phyloP scores from a whole-genome alignment of 495 filamentous ascomycete genomes.

The Penicillium chermesinum region DNA sequence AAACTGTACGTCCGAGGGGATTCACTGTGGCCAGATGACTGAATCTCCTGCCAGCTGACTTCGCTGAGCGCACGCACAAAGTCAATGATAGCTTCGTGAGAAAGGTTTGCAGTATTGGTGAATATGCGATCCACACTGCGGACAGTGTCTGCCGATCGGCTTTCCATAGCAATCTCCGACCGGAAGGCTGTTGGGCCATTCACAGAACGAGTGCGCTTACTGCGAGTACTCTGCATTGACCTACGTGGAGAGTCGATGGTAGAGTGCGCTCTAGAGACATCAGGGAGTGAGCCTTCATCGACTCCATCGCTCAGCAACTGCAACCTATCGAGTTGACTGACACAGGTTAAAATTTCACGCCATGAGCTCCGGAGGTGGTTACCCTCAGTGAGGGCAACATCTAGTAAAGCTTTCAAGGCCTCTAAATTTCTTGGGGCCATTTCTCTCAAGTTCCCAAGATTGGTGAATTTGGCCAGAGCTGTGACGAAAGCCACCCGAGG shows the following conservation, averaged over 20 bases:
- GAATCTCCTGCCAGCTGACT: slow-evolving; percentile 98
- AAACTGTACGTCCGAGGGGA: slow-evolving; percentile 92
- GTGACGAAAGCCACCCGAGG: slow-evolving; percentile 91
- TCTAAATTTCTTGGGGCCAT: slow-evolving; percentile 97
- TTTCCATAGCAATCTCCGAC: slow-evolving; percentile 83
- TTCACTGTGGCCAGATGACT: slow-evolving; percentile 90
- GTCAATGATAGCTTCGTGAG: slow-evolving; percentile 93
- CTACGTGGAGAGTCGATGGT: slow-evolving; percentile 49
- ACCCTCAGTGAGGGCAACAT: slow-evolving; percentile 87
- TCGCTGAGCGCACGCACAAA: slow-evolving; percentile 91
- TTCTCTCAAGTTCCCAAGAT: slow-evolving; percentile 89
- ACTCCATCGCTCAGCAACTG: slow-evolving; percentile 93
- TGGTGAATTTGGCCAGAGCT: slow-evolving; percentile 87
- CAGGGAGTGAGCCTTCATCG: slow-evolving; percentile 85
- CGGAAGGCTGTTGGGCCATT: slow-evolving; percentile 65
- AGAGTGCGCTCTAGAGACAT: slow-evolving; percentile 78
- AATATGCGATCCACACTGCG: slow-evolving; percentile 93
- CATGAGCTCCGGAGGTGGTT: slow-evolving; percentile 85
- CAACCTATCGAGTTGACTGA: slow-evolving; percentile 92
- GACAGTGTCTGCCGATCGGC: slow-evolving; percentile 84
- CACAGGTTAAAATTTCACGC: slow-evolving; percentile 91
- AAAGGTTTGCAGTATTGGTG: slow-evolving; percentile 88
- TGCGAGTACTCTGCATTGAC: slow-evolving; percentile 59
- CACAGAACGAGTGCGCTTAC: slow-evolving; percentile 62
- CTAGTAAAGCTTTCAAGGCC: slow-evolving; percentile 82